These are phyloP conservation scores for Trifolium repens DNA, from an alignment of 306 rosid species.

Conservation along the genomic window DNA sequence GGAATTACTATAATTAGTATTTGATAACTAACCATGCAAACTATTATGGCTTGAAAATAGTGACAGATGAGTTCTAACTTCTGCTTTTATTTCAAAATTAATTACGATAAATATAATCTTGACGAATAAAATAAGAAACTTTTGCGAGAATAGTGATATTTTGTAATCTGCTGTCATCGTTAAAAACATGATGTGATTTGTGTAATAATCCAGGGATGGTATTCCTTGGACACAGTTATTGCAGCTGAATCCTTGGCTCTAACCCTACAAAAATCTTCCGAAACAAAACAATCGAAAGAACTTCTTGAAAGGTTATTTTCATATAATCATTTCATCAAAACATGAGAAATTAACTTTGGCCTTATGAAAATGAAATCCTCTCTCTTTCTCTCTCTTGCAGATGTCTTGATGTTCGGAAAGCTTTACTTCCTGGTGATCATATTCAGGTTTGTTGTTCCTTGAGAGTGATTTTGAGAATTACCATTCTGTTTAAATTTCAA, in stretches of 20 bases:
- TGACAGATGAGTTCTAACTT: slow-evolving; percentile 5
- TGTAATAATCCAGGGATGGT: slow-evolving; percentile 69
- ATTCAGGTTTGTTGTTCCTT: slow-evolving; percentile 66
- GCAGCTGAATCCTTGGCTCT: slow-evolving; percentile 81
- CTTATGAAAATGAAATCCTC: slow-evolving; percentile 22
- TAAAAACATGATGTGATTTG: slow-evolving; percentile 29
- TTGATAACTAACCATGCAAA: neutral
- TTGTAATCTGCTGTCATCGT: slow-evolving; percentile 17
- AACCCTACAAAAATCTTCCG: slow-evolving; percentile 62
- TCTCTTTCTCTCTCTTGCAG: slow-evolving; percentile 43
- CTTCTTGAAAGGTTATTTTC: slow-evolving; percentile 78
- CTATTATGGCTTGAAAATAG: neutral
- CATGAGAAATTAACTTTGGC: slow-evolving; percentile 20
- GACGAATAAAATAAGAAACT: slow-evolving; percentile 31
- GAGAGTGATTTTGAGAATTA: slow-evolving; percentile 28
- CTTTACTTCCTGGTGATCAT: slow-evolving; percentile 66
- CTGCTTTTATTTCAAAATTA: slow-evolving; percentile 35
- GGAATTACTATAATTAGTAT: neutral
- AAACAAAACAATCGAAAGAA: slow-evolving; percentile 69
- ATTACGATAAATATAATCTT: slow-evolving; percentile 6
- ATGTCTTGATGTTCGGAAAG: slow-evolving; percentile 73
- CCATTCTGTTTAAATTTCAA: slow-evolving; percentile 27
- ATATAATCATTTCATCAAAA: slow-evolving; percentile 22
- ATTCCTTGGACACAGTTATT: slow-evolving; percentile 72
- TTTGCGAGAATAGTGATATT: slow-evolving; percentile 26